Evolutionary conservation across 2,329 filamentous ascomycete genomes (phyloP).

Genomic region (Trichoderma hamatum): DNA sequence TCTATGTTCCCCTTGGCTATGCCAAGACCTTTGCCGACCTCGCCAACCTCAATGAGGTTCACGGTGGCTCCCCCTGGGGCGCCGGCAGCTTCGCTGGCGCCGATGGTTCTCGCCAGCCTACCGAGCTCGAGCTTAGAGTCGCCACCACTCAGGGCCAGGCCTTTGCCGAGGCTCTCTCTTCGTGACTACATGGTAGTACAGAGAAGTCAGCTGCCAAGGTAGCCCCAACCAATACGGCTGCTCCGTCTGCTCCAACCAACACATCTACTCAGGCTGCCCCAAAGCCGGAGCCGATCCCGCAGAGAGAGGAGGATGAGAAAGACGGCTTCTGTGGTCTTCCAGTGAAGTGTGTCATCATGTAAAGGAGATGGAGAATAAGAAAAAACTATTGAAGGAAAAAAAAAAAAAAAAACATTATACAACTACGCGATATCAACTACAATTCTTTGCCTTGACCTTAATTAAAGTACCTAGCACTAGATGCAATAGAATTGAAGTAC

Average conservation of each 20-base stretch:
- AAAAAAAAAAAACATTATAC: neutral
- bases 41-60: conserved; percentile 74
- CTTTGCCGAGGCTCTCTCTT: conserved; percentile 76
- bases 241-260: conserved; percentile 30
- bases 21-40: conserved; percentile 74
- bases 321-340: conserved; percentile 75
- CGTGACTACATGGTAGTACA: conserved; percentile 74
- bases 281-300: conserved; percentile 13
- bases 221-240: conserved; percentile 32
- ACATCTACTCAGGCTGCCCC: conserved; percentile 30
- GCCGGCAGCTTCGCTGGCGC: conserved; percentile 82
- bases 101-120: conserved; percentile 85
- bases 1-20: conserved; percentile 96
- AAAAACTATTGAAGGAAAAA: conserved; percentile 8
- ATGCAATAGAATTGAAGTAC: conserved; percentile 13
- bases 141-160: conserved; percentile 80
- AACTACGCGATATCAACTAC: neutral
- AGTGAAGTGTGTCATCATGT: conserved; percentile 71
- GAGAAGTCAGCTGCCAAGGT: conserved; percentile 36
- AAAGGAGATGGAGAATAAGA: conserved; percentile 31
- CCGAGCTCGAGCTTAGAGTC: conserved; percentile 72
- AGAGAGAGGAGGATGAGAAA: conserved; percentile 37
- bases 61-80: conserved; percentile 89
- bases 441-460: conserved; percentile 18
- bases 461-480: conserved; percentile 9